Conservation (phyloP, 2,329 filamentous ascomycete species). For the Seiridium unicorne region DNA sequence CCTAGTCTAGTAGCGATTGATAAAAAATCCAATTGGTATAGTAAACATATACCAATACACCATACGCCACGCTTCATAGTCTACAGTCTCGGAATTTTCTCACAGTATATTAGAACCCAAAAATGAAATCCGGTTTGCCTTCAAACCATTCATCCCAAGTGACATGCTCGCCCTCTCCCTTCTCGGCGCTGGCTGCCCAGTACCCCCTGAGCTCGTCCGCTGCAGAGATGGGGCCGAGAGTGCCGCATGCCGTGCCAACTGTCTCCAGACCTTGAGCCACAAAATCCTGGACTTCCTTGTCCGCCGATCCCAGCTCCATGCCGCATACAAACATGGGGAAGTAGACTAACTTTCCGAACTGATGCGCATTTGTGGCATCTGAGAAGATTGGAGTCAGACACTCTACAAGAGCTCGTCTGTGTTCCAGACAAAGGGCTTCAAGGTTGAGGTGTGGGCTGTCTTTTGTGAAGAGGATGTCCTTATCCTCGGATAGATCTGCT, state of each 20-base stretch:
- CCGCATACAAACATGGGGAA: constrained; percentile 16
- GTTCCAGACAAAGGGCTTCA: constrained; percentile 1
- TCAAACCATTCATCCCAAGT: constrained; percentile 14
- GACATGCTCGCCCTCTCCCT: constrained; percentile 4
- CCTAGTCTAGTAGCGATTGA: too few relatives aligned
- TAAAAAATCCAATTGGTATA: too few relatives aligned
- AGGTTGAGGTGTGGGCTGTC: constrained; percentile 1
- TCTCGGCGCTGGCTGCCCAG: constrained; percentile 11
- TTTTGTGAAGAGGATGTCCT: constrained; percentile 6
- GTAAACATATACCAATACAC: too few relatives aligned
- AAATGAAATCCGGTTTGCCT: constrained; percentile 13
- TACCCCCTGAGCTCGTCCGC: constrained; percentile 13
- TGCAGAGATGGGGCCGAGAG: constrained; percentile 14
- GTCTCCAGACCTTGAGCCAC: constrained; percentile 10
- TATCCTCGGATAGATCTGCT: constrained; percentile 11
- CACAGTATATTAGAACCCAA: constrained; percentile 7
- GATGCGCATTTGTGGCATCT: constrained; percentile 5
- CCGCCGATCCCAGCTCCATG: constrained; percentile 11
- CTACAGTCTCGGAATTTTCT: background rate
- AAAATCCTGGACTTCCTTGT: constrained; percentile 8
- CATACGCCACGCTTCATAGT: too few relatives aligned
- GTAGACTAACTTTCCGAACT: constrained; percentile 15
- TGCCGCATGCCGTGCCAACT: constrained; percentile 12
- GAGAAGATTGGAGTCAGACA: constrained; percentile 12
- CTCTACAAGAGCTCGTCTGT: constrained; percentile 5